Base-by-base conservation (phyloP, 2,329 filamentous ascomycete species). In the Arthrobotrys sinensis region DNA sequence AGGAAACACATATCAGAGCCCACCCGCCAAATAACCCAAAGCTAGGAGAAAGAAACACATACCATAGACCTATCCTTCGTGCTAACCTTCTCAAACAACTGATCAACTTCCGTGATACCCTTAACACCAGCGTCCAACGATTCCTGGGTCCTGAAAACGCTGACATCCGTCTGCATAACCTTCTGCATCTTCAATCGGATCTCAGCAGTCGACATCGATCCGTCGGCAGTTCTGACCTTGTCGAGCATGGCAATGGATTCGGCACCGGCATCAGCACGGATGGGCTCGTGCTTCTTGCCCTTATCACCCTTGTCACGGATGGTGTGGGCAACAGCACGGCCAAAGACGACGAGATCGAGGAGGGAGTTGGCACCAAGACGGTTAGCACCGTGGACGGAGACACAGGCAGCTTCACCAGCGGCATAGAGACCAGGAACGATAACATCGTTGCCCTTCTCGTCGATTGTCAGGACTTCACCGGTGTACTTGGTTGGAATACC, bases 401-500 rank as follows among this genome's bases (percentile, higher is more conserved):
- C 95, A 85, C 94, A 98, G 82, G 95, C 95, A 81, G 96, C 94
- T 88, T 98, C 95, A 88, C 95, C 95, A 82, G 94, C 97, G 83
- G 96, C 96, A 85, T 95, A 98, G 80, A 99, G 90, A 85, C 95
- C 95, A 73, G 93, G 94, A 21, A 99, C 96, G 82, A 97, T 89
- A 88, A 97, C 89, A 87, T 98, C 96, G 75, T 97, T 90, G 81
- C 96, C 96, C 28, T 80, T 60, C 84, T 92, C 91, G 82, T 97
- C 93, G 65, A 97, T 88, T 16, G 93, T 96, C 82, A 99, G 86
- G 79, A 98, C 96, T 87, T 99, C 94, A 85, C 96, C 95, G 80
- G 93, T 97, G 89, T 97, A 98, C 84, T 93, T 93, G 81, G 96
- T 98, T 65, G 95, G 95, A 82, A 99, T 97, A 89, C 96, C 95